Conservation (phyloP, 768 basidiomycete species). For the Boletus rufocinnamomeus region DNA sequence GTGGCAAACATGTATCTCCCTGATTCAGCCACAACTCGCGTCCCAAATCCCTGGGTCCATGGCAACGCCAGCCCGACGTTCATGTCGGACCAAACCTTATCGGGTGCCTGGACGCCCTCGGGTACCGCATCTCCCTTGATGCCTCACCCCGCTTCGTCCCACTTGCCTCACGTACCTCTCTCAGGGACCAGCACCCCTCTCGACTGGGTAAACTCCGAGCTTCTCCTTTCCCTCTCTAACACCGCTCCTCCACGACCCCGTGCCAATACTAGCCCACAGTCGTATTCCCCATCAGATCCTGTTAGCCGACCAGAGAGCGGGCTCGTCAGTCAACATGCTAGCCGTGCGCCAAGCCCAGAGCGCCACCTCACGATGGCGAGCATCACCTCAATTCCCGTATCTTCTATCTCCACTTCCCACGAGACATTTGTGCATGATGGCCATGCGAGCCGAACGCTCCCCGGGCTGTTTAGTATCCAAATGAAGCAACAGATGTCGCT, state of each 20-base stretch:
- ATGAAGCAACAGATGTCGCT: conserved; percentile 63
- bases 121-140: conserved; percentile 45
- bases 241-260: conserved; percentile 30
- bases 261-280: conserved; percentile 18
- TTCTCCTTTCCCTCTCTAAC: conserved; percentile 63
- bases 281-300: conserved; percentile 28
- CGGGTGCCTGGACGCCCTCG: conserved; percentile 29
- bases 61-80: conserved; percentile 43
- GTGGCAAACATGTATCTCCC: conserved; percentile 77
- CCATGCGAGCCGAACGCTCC: conserved; percentile 52
- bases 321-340: conserved; percentile 38
- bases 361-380: conserved; percentile 27
- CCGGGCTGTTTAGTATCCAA: conserved; percentile 54
- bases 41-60: conserved; percentile 63
- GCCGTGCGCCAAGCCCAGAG: conserved; percentile 63
- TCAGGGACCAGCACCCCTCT: conserved; percentile 50
- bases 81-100: conserved; percentile 13
- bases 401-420: conserved; percentile 29
- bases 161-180: conserved; percentile 46
- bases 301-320: conserved; percentile 30
- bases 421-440: conserved; percentile 56
- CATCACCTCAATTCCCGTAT: neutral
- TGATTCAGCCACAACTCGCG: conserved; percentile 61
- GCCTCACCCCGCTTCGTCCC: conserved; percentile 29
- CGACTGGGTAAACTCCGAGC: conserved; percentile 85